These are phyloP conservation scores for Tympanopsis confertula DNA, from an alignment of 2,329 filamentous ascomycete genomes.

Conservation along the genomic window DNA sequence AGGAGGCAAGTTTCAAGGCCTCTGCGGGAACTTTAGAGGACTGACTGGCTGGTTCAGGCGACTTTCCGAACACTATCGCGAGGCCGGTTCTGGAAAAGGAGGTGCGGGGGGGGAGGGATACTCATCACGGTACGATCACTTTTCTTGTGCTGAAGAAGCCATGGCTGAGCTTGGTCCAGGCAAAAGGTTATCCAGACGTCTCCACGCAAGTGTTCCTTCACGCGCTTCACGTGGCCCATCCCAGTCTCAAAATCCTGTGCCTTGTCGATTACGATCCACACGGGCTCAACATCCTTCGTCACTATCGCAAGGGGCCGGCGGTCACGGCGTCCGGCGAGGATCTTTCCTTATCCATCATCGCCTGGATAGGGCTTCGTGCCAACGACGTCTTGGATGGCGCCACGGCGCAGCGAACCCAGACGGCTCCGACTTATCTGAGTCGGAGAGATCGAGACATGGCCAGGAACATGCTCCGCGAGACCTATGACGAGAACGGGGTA, in stretches of 20 bases:
- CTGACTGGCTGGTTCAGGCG: conserved; percentile 37
- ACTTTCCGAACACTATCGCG: conserved; percentile 58
- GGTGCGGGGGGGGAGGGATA: conserved; percentile 41
- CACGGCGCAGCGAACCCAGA: conserved; percentile 1
- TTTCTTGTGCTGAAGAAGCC: not conserved
- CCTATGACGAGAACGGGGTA: conserved; percentile 10
- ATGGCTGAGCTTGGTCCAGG: conserved; percentile 29
- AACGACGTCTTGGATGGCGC: conserved; percentile 8
- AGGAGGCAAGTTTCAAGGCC: conserved; percentile 44
- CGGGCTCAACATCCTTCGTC: conserved; percentile 61
- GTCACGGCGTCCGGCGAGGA: conserved; percentile 46
- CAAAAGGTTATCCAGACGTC: conserved; percentile 73
- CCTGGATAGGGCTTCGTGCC: conserved; percentile 50
- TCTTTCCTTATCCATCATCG: conserved; percentile 34
- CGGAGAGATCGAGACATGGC: conserved; percentile 34
- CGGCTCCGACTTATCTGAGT: conserved; percentile 18
- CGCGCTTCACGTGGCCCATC: conserved; percentile 31
- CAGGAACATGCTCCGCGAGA: conserved; percentile 20
- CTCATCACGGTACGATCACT: conserved; percentile 45
- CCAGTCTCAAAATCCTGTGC: conserved; percentile 43
- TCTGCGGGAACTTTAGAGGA: not conserved
- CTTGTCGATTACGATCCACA: conserved; percentile 70
- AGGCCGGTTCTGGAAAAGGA: conserved; percentile 39
- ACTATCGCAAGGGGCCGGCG: conserved; percentile 61
- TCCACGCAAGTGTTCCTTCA: conserved; percentile 55